Evolutionary conservation across 495 filamentous ascomycete species (phyloP).

Genomic region (Pseudomonodictys pantanalensis): DNA sequence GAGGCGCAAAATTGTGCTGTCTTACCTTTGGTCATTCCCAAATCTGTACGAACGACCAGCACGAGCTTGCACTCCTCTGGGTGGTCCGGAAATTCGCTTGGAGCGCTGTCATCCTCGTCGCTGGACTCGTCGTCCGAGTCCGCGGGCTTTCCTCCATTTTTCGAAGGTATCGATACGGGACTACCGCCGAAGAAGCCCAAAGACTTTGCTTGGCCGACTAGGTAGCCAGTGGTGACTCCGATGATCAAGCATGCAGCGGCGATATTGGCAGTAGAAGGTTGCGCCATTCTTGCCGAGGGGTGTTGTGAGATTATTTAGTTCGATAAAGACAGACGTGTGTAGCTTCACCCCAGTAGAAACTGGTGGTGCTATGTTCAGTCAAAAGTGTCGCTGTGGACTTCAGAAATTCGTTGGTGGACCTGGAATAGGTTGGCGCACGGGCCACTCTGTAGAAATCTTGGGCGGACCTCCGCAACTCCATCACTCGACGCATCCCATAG

Average conservation of each 20-base stretch:
- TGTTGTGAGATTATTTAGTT: slow-evolving; percentile 25
- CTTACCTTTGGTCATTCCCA: slow-evolving; percentile 94
- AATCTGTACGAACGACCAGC: slow-evolving; percentile 83
- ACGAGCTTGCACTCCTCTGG: slow-evolving; percentile 92
- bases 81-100: slow-evolving; percentile 38
- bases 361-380: too few species aligned
- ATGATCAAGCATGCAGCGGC: slow-evolving; percentile 43
- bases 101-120: slow-evolving; percentile 35
- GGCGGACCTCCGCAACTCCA: too few species aligned
- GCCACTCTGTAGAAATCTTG: too few species aligned
- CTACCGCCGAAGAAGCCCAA: slow-evolving; percentile 41
- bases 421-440: too few species aligned
- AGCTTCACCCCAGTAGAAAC: too few species aligned
- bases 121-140: slow-evolving; percentile 31
- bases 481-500: too few species aligned
- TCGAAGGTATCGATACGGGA: background rate
- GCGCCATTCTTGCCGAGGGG: too few species aligned
- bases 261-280: slow-evolving; percentile 37
- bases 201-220: slow-evolving; percentile 43
- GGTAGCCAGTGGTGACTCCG: slow-evolving; percentile 42
- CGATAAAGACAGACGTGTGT: background rate
- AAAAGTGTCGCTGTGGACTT: too few species aligned
- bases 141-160: slow-evolving; percentile 7
- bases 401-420: too few species aligned
- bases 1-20: background rate